Conservation (phyloP, 352 stramenopile genomes). For the Globisporangium splendens region DNA sequence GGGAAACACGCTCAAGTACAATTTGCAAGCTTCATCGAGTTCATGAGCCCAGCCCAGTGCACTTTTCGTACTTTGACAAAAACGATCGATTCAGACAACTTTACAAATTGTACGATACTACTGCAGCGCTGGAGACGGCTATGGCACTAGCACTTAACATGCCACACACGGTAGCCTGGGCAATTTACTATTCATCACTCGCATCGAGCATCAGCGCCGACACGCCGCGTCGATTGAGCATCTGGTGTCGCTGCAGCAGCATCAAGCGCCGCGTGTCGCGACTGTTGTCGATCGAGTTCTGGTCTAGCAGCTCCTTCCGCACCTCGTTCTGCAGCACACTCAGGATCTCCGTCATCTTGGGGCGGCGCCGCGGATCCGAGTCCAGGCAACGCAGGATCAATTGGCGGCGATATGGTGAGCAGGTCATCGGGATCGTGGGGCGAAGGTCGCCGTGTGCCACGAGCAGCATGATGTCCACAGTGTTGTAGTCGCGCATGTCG, state of each 20-base stretch:
- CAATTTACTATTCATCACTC: background rate
- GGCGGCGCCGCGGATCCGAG: slow-evolving; percentile 46
- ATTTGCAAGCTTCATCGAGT: too few relatives aligned
- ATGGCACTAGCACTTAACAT: too few relatives aligned
- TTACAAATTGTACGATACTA: too few relatives aligned
- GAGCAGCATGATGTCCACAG: slow-evolving; percentile 81
- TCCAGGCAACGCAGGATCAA: slow-evolving; percentile 69
- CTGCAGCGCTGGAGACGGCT: too few relatives aligned
- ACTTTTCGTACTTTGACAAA: too few relatives aligned
- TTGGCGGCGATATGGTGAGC: slow-evolving; percentile 49
- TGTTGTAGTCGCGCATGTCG: slow-evolving; percentile 51
- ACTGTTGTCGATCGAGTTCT: slow-evolving; percentile 56
- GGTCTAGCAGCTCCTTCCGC: slow-evolving; percentile 66
- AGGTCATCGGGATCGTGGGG: slow-evolving; percentile 62
- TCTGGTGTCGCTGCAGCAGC: slow-evolving; percentile 75
- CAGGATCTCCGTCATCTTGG: slow-evolving; percentile 80
- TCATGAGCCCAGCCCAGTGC: too few relatives aligned
- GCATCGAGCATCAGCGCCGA: slow-evolving; percentile 42
- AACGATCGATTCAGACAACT: too few relatives aligned
- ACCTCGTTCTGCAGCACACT: slow-evolving; percentile 69
- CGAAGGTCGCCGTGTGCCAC: slow-evolving; percentile 57
- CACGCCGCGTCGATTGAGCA: slow-evolving; percentile 66
- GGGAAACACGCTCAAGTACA: too few relatives aligned
- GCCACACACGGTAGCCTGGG: too few relatives aligned
- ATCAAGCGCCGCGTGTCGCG: slow-evolving; percentile 62